phyloP scores from a whole-genome alignment of 2,329 filamentous ascomycete genomes.

The Sporothrix globosa region DNA sequence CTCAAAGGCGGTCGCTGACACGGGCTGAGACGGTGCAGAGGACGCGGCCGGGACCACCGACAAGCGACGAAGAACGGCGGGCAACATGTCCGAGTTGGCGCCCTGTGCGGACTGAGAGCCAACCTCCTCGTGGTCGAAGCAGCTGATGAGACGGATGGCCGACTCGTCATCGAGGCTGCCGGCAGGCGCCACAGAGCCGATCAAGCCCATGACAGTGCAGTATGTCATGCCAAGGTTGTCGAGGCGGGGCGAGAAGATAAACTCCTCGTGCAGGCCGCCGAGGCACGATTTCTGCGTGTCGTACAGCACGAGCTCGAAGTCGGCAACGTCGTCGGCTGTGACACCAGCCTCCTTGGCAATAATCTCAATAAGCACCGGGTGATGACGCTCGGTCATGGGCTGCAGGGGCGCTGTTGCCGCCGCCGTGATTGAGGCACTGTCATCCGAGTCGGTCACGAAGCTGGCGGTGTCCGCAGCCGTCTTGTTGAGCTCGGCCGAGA shows the following conservation, averaged over 20 bases:
- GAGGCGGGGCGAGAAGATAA: conserved; percentile 92
- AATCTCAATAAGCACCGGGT: conserved; percentile 81
- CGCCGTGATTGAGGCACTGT: conserved; percentile 45
- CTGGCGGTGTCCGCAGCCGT: conserved; percentile 47
- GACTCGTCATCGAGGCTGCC: conserved; percentile 66
- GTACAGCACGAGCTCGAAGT: conserved; percentile 97
- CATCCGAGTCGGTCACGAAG: conserved; percentile 48
- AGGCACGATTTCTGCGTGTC: conserved; percentile 90
- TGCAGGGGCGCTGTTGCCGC: conserved; percentile 68
- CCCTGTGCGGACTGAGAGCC: conserved; percentile 91
- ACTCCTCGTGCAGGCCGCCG: conserved; percentile 87
- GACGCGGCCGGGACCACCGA: conserved; percentile 70
- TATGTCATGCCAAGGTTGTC: conserved; percentile 98
- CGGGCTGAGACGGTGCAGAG: conserved; percentile 53
- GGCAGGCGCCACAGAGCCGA: conserved; percentile 70
- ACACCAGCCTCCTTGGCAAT: conserved; percentile 79
- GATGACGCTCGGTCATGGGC: conserved; percentile 78
- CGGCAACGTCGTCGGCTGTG: conserved; percentile 71
- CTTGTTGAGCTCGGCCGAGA: conserved; percentile 82
- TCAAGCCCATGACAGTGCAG: conserved; percentile 83
- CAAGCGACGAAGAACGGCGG: conserved; percentile 81
- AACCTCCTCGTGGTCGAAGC: conserved; percentile 98
- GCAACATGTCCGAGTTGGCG: conserved; percentile 88
- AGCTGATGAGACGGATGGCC: conserved; percentile 85
- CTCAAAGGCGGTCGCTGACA: conserved; percentile 82